These are phyloP conservation scores for Trametes coccinea DNA, from an alignment of 768 basidiomycete genomes.

Conservation along the genomic window DNA sequence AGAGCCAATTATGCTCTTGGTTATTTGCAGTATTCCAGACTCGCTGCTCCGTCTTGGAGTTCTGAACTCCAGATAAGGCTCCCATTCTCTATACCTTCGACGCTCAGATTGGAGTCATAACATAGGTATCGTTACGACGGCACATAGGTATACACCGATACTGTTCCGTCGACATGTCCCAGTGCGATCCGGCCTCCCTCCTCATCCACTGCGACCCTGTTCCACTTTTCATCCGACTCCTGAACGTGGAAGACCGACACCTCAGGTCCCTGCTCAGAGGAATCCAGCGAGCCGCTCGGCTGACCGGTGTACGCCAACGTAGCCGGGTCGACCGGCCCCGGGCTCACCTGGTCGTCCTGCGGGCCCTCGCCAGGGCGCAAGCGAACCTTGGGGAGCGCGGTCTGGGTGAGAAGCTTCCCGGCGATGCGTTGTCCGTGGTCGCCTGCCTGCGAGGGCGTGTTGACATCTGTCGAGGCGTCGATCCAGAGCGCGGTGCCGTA, in stretches of 20 bases:
- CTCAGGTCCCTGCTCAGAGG: conserved; percentile 20
- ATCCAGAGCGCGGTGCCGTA: conserved; percentile 68
- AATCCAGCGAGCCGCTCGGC: conserved; percentile 6
- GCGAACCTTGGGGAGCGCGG: not conserved
- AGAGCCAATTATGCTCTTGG: too few relatives aligned
- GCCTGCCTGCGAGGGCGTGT: conserved; percentile 25
- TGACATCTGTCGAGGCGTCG: conserved; percentile 58
- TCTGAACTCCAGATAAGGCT: too few relatives aligned
- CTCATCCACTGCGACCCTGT: conserved; percentile 40
- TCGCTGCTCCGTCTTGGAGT: too few relatives aligned
- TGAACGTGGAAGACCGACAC: conserved; percentile 49
- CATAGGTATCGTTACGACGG: not conserved
- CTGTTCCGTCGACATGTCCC: conserved; percentile 42
- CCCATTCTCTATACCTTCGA: too few relatives aligned
- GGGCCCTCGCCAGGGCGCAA: not conserved
- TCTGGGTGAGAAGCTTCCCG: conserved; percentile 35
- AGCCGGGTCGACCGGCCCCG: conserved; percentile 1
- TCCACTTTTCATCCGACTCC: conserved; percentile 52
- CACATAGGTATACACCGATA: conserved; percentile 52
- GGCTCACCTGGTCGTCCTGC: conserved; percentile 12
- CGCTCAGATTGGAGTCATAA: too few relatives aligned
- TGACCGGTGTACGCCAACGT: not conserved
- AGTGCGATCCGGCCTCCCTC: conserved; percentile 40
- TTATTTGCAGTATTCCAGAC: too few relatives aligned
- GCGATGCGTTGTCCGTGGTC: conserved; percentile 62